phyloP scores from a whole-genome alignment of 371 early-diverging fungal species.

The Mucor racemosus region DNA sequence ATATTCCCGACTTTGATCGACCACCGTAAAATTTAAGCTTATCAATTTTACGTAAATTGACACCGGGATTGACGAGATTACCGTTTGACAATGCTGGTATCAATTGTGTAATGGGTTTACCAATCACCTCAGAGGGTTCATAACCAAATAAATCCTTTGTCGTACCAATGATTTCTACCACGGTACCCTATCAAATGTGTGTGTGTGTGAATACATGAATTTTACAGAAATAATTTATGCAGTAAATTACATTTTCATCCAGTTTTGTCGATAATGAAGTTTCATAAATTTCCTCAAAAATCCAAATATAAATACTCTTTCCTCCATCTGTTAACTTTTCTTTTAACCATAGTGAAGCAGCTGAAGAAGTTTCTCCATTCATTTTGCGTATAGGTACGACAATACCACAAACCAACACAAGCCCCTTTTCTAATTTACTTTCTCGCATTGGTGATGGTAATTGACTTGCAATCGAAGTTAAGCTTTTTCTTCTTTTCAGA shows the following conservation, averaged over 20 bases:
- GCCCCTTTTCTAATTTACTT: slow-evolving; percentile 7
- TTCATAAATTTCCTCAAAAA: slow-evolving; percentile 65
- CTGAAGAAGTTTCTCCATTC: slow-evolving; percentile 53
- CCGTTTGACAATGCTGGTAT: slow-evolving; percentile 51
- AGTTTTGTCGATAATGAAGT: slow-evolving; percentile 35
- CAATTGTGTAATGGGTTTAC: slow-evolving; percentile 53
- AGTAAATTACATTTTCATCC: neutral
- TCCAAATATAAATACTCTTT: slow-evolving; percentile 57
- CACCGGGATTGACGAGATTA: slow-evolving; percentile 45
- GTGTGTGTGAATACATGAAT: neutral
- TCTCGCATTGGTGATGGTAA: neutral
- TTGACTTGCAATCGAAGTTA: neutral
- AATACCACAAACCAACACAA: slow-evolving; percentile 62
- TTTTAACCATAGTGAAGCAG: slow-evolving; percentile 68
- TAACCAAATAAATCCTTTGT: slow-evolving; percentile 66
- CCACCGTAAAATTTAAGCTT: slow-evolving; percentile 67
- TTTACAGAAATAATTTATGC: neutral
- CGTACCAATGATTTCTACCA: slow-evolving; percentile 52
- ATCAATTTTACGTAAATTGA: slow-evolving; percentile 53
- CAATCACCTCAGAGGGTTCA: slow-evolving; percentile 50
- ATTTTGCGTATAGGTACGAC: slow-evolving; percentile 57
- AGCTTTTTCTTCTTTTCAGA: slow-evolving; percentile 12
- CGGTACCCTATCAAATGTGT: slow-evolving; percentile 40
- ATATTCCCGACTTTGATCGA: slow-evolving; percentile 53
- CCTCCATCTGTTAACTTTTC: slow-evolving; percentile 46